A percentile compares a stretch with the other conserved stretches of the same genome.
phyloP scores from a whole-genome alignment of 2,329 filamentous ascomycete species.

The Fusarium torulosum region DNA sequence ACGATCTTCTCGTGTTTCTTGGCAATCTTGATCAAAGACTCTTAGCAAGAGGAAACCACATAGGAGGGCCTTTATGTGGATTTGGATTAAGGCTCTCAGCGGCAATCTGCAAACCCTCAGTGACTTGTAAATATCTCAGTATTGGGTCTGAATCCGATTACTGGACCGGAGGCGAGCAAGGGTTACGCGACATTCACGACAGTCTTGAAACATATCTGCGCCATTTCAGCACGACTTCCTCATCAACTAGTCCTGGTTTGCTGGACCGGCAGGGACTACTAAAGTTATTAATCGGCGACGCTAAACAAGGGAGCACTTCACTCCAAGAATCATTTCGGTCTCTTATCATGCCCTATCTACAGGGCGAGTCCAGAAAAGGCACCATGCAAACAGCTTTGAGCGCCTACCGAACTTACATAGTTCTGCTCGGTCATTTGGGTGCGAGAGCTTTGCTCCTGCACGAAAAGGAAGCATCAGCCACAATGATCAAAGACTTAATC shows the following conservation, averaged over 20 bases:
- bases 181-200: constrained; percentile 40
- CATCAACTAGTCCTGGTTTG: constrained; percentile 8
- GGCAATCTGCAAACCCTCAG: constrained; percentile 42
- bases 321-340: constrained; percentile 42
- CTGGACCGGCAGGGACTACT: constrained; percentile 47
- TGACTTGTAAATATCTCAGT: constrained; percentile 45
- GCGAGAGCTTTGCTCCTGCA: constrained; percentile 50
- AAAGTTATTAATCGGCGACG: constrained; percentile 48
- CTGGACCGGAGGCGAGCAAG: constrained; percentile 28
- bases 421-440: constrained; percentile 50
- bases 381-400: constrained; percentile 12
- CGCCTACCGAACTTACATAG: constrained; percentile 48
- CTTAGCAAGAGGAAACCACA: constrained; percentile 34
- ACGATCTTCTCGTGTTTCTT: constrained; percentile 53
- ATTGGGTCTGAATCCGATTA: constrained; percentile 36
- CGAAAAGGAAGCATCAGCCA: constrained; percentile 46
- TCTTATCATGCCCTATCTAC: constrained; percentile 33
- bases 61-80: constrained; percentile 49
- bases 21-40: constrained; percentile 57
- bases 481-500: constrained; percentile 6
- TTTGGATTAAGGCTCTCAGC: constrained; percentile 52
- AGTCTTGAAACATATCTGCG: constrained; percentile 36
- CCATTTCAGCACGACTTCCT: constrained; percentile 18
- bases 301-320: constrained; percentile 35
- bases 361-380: neutral